Evolutionary conservation across 2,329 filamentous ascomycete genomes (phyloP), one percentile per base, ranked within the genome.

Genomic region (Beauveria varroae): DNA sequence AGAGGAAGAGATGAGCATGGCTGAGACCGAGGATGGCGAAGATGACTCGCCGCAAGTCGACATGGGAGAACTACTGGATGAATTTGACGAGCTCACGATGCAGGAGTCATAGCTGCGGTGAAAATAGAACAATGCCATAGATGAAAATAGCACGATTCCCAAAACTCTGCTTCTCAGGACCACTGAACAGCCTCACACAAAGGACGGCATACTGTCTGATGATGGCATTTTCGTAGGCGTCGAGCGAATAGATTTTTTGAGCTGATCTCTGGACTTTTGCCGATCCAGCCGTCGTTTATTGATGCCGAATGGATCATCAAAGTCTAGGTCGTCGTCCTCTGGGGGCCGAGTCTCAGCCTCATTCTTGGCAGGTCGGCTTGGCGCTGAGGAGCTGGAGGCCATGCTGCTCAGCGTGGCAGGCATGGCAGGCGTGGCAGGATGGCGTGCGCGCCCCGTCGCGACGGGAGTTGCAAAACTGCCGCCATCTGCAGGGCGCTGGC

Each of bases 81-180:
- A 96, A 73, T 92, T 97, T 79, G 92, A 96, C 71, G 93, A 96
- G 69, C 84, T 96, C 72, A 86, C 83, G 51, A 86, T 96, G 77
- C 75, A 84, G 64, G 85, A 88, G 62, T 75, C 74, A n/a, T 66
- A 69, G 58, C 41, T 56, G 52, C 22, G 14, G 16, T 20, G n/a
- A 52, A 24, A 47, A 49, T 52, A 60, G 40, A 57, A 59, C 47
- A 57, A 50, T 57, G 59, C 47, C 57, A 46, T 60, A 37, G 8
- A 68, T 62, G 20, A 64, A 67, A 67, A 68, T 55, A 64, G 65
- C 51, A 54, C 30, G 34, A 58, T 53, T 40, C 43, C 55, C 47
- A 18, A 16, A n/a, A 47, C n/a, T 26, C 4, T n/a, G 9, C 51
- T 30, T 22, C 22, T 40, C 6, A n/a, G 12, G 10, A 41, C 6